Percentiles rank a stretch among this genome's conserved stretches.
These are phyloP conservation scores for Yarrowia sp. DNA, from an alignment of 805 yeast species.

Conservation along the genomic window DNA sequence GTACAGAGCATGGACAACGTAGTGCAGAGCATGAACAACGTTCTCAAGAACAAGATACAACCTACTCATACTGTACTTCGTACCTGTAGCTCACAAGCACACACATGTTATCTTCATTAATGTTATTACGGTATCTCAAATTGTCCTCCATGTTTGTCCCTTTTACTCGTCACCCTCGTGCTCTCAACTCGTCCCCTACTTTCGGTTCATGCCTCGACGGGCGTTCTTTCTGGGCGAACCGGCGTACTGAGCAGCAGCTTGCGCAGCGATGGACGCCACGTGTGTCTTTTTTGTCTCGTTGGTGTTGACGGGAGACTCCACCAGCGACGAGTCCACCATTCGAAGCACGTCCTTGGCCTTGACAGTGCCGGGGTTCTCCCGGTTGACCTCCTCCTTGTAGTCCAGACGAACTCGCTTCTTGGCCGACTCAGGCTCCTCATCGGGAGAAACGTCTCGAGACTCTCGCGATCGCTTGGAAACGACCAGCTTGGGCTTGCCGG, in stretches of 20 bases:
- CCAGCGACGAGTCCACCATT: slow-evolving; percentile 41
- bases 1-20: too few relatives aligned
- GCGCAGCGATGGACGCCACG: neutral
- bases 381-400: slow-evolving; percentile 31
- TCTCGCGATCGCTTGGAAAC: slow-evolving; percentile 29
- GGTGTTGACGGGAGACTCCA: slow-evolving; percentile 38
- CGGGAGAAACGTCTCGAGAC: slow-evolving; percentile 28
- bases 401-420: slow-evolving; percentile 32
- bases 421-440: slow-evolving; percentile 28
- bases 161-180: too few relatives aligned
- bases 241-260: neutral
- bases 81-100: too few relatives aligned
- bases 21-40: too few relatives aligned
- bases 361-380: slow-evolving; percentile 34
- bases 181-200: too few relatives aligned
- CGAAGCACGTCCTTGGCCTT: slow-evolving; percentile 39
- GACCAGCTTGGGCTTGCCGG: slow-evolving; percentile 17
- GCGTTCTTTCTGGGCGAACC: slow-evolving; percentile 23
- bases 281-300: neutral
- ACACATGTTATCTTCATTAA: neutral
- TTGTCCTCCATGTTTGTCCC: neutral
- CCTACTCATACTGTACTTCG: too few relatives aligned
- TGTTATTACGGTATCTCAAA: slow-evolving; percentile 13
- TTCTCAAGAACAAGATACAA: too few relatives aligned
- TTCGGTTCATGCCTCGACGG: neutral